Base-by-base conservation (phyloP, 2,329 filamentous ascomycete species). In the Sordariomycetes sp. region DNA sequence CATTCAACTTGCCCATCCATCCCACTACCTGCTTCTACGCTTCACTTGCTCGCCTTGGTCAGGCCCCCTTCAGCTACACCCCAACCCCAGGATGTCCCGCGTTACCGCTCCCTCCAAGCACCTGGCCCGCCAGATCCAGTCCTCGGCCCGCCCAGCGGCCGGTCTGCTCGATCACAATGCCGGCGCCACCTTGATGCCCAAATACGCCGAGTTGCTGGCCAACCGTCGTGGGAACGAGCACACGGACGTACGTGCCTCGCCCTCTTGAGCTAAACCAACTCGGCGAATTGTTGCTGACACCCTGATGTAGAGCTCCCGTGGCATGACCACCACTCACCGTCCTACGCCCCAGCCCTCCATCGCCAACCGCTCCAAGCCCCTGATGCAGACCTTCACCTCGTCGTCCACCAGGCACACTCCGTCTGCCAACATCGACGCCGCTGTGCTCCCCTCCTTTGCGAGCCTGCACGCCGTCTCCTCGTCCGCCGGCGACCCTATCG, bases 381-480 rank as follows among this genome's bases (percentile, higher is more conserved):
- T 79, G 36, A 79, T 80, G 75, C 75, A 80, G 58, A 72, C 70
- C 48, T 79, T 79, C 61, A 53, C 66, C 6, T 52, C 67, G 12
- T 61, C 64, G 36, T 59, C 64, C n/a, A 55, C 63, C 4, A 23
- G 19, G 10, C 52, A 61, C 11, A 45, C 54, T 9, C 48, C 58
- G 19, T 44, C 50, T 27, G 49, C 48, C 30, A 58, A 65, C 38
- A 63, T 76, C 38, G 71, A 79, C 56, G 63, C 59, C 49, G 59
- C 67, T 40, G 53, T 74, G 39, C 62, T 80, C 36, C 75, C 75
- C 18, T 51, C 59, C 37, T 52, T 66, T 10, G 53, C 58, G 32
- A 40, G 42, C n/a, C 46, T 54, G 29, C 40, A 51, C 30, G 42
- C 46, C 29, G n/a, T n/a, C n/a, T 34, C 50, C 34, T 33, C 46